Evolutionary conservation across 352 stramenopile genomes (phyloP), one percentile per base, ranked within the genome.

Genomic region (Pythium oligandrum): DNA sequence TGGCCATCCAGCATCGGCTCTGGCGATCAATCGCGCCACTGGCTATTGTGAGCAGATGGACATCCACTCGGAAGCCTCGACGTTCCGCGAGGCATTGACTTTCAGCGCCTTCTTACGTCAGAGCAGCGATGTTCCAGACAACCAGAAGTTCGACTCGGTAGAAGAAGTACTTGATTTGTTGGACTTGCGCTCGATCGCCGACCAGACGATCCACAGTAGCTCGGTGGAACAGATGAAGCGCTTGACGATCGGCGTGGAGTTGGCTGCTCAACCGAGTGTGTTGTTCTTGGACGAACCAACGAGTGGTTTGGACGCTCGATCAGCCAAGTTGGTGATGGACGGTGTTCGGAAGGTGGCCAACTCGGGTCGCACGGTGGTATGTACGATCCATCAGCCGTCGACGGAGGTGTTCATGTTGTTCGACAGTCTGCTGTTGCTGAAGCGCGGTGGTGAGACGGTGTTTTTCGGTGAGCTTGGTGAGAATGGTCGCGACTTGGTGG

Each of bases 281-380:
- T 0, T 26, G 17, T 26, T 26, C 17, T 26, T 26, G 17, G 17
- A 26, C 17, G 17, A 26, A 26, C 17, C 17, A 26, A 26, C 17
- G 17, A 26, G 17, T 91, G 6, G 61, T 73, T n/a, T 53, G 87
- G 2, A 75, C 88, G 51, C 59, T 81, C 64, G 66, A 71, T 37
- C 75, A 93, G 51, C 66, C 83, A 32, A 83, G 81, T 46, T 78
- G 83, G 57, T 96, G 78, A 44, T 57, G 35, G 53, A 85, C 17
- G 77, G 78, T 26, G 17, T 26, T 26, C 17, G 17, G 17, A 26
- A 26, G 17, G 17, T 26, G 17, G 17, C 17, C 17, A 26, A 26
- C 17, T 26, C 17, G 17, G 17, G 17, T 26, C 17, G 17, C 17
- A 26, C 17, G 17, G 17, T 36, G 67, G 61, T 34, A 68, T 89